These are phyloP conservation scores for Gossypium bickii DNA, from an alignment of 345 rosid genomes.

Conservation along the genomic window DNA sequence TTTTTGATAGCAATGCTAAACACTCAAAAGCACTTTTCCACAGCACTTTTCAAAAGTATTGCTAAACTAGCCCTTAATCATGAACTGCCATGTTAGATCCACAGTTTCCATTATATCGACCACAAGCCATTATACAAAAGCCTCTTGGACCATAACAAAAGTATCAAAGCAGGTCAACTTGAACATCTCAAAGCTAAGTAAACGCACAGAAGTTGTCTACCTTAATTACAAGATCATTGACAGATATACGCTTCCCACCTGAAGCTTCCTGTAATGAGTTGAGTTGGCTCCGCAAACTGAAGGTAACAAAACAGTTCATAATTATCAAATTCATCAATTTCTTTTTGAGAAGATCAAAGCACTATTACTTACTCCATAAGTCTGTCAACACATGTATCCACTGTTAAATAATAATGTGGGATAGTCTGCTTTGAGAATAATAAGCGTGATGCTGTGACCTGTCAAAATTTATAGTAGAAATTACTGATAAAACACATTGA, in stretches of 20 bases:
- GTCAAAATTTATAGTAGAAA: slow-evolving; percentile 27
- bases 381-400: slow-evolving; percentile 89
- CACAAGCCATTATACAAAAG: neutral
- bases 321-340: neutral
- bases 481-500: slow-evolving; percentile 15
- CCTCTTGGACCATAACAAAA: neutral
- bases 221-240: slow-evolving; percentile 98
- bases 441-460: slow-evolving; percentile 93
- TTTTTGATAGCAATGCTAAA: too few species aligned
- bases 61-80: neutral
- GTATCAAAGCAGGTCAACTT: neutral
- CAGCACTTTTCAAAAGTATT: too few species aligned
- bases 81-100: neutral
- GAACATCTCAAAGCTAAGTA: neutral
- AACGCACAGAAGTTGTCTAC: slow-evolving; percentile 31
- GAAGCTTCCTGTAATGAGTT: slow-evolving; percentile 84
- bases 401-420: slow-evolving; percentile 92
- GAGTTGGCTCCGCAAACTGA: slow-evolving; percentile 73
- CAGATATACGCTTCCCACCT: slow-evolving; percentile 87
- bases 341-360: neutral
- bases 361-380: slow-evolving; percentile 64
- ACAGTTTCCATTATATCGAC: neutral
- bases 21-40: too few species aligned
- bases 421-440: slow-evolving; percentile 91
- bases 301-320: slow-evolving; percentile 19